Base-by-base conservation (phyloP, 352 stramenopile species). In the Phytophthora kernoviae region DNA sequence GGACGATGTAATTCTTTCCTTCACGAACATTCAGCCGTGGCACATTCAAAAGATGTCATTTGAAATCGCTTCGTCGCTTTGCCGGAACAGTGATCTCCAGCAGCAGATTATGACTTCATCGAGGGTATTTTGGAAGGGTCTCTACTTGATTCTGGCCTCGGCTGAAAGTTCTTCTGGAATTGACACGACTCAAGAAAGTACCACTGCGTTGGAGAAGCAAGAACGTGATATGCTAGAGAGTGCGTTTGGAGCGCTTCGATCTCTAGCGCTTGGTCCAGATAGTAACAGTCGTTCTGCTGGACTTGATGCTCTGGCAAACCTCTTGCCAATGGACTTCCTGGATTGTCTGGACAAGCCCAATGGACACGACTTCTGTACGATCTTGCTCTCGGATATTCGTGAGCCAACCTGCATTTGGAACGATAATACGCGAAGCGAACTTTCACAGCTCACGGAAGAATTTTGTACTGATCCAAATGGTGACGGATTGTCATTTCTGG, bases 331-430 rank as follows among this genome's bases (percentile, higher is more conserved):
- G 30, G 70, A 87, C 39, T 91, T 94, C 46, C 65, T 94, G 48
- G 79, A 90, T 49, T 86, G 80, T 36, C 63, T 94, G 7, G 77
- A 90, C 48, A 84, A 81, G 27, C 75, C 77, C 10, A 90, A 68
- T 43, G 82, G 84, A 0, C 70, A 89, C 43, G 82, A 94, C 12
- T 94, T 94, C 42, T 91, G 79, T 65, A 74, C 70, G 10, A 79
- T 85, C 24, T 58, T 92, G 27, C 53, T 85, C 7, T 90, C 84
- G 0, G 75, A 94, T 47, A 87, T 94, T 59, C 77, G 83, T 5
- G 77, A 91, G 17, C 82, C 82, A 21, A 89, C 68, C 2, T 94
- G 84, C 49, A 88, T 94, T 34, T 94, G 84, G 84, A 88, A 92
- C 22, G 71, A 78, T 55, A 75, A 49, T 32, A 90, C 80, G 10